phyloP scores from a whole-genome alignment of 345 rosid genomes.

The Reutealis trisperma region DNA sequence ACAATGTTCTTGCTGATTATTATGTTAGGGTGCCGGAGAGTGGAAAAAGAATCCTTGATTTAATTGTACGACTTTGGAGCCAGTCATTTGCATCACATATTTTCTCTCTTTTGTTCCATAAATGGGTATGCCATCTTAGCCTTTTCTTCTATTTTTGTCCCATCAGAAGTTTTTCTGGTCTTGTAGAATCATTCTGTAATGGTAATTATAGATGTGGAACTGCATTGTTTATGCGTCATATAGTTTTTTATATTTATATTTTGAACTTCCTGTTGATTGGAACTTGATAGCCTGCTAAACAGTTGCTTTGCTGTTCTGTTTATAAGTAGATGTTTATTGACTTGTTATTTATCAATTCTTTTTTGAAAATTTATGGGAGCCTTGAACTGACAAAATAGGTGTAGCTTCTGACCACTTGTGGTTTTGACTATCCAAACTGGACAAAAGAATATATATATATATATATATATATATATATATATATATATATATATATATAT shows the following conservation, averaged over 20 bases:
- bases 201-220: not conserved
- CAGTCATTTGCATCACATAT: slow-evolving; percentile 94
- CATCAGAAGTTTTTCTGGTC: not conserved
- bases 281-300: not conserved
- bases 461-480: no score
- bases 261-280: not conserved
- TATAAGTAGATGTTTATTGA: not conserved
- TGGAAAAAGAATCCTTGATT: slow-evolving; percentile 73
- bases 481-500: no score
- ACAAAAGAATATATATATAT: no score
- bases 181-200: not conserved
- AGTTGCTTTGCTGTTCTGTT: not conserved
- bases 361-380: not conserved
- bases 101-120: slow-evolving; percentile 83
- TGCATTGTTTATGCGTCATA: not conserved
- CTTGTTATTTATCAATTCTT: not conserved
- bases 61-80: slow-evolving; percentile 97
- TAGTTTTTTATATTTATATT: not conserved
- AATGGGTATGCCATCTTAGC: slow-evolving; percentile 65
- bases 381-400: not conserved
- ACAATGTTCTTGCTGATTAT: slow-evolving; percentile 87
- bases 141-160: not conserved
- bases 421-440: not conserved
- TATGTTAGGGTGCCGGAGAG: slow-evolving; percentile 63
- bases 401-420: not conserved